phyloP scores from a whole-genome alignment of 2,329 filamentous ascomycete genomes.

The Aspergillus sp. region DNA sequence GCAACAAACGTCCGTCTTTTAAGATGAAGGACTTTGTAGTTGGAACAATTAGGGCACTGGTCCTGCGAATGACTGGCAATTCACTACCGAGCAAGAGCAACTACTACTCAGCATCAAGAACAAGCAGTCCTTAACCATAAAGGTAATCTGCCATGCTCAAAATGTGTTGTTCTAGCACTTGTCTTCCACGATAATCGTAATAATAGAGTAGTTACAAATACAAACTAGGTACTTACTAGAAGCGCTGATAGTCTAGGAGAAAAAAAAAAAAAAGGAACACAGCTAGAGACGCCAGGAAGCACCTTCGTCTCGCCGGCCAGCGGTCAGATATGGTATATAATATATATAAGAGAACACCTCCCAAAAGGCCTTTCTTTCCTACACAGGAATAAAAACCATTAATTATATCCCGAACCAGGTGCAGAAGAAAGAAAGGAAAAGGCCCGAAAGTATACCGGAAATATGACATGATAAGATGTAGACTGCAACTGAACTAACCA shows the following conservation, averaged over 20 bases:
- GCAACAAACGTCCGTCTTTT: no score
- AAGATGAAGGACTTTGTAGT: no score
- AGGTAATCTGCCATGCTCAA: not conserved
- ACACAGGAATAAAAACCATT: not conserved
- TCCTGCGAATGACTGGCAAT: no score
- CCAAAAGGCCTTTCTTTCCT: no score
- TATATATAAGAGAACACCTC: no score
- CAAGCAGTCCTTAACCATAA: no score
- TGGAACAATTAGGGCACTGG: no score
- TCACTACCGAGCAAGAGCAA: no score
- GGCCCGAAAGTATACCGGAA: conserved; percentile 1
- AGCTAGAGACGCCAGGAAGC: not conserved
- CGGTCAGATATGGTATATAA: not conserved
- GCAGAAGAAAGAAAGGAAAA: not conserved
- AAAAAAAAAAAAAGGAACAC: not conserved
- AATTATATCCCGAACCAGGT: not conserved
- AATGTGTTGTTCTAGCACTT: not conserved
- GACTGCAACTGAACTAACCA: conserved; percentile 1
- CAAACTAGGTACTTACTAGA: not conserved
- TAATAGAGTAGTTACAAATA: no score
- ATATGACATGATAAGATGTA: not conserved
- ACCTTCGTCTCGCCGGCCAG: not conserved
- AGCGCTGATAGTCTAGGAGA: not conserved
- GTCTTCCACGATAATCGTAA: no score
- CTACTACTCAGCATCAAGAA: no score